Evolutionary conservation across 495 filamentous ascomycete genomes (phyloP).

Genomic region (Xanthoparmelia taractica): DNA sequence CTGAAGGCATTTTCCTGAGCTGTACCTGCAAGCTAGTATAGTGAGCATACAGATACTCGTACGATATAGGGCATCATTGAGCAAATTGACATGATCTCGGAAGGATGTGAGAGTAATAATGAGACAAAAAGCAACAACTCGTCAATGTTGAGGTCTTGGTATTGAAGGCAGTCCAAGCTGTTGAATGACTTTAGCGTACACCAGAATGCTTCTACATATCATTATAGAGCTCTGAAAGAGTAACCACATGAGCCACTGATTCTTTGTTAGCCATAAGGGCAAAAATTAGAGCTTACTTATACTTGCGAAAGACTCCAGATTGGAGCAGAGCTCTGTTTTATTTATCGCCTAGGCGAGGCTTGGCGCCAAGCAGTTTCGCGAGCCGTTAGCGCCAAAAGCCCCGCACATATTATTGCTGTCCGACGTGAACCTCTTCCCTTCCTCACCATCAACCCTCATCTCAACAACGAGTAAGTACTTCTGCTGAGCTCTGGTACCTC

Average conservation of each 20-base stretch:
- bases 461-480: constrained; percentile 36
- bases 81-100: not conserved
- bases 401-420: constrained; percentile 39
- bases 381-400: constrained; percentile 16
- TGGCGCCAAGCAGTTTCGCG: constrained; percentile 6
- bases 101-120: not conserved
- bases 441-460: constrained; percentile 46
- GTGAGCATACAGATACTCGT: not conserved
- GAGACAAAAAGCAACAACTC: not conserved
- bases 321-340: too few species aligned
- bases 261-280: not conserved
- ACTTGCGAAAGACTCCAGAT: not conserved
- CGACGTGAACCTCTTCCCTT: constrained; percentile 33
- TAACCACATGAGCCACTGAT: not conserved
- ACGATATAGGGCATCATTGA: not conserved
- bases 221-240: not conserved
- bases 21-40: not conserved
- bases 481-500: not conserved
- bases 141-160: not conserved
- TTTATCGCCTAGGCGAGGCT: too few species aligned
- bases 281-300: not conserved
- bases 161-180: not conserved
- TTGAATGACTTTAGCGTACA: not conserved
- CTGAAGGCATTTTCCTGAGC: constrained; percentile 1
- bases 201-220: not conserved